A percentile compares a stretch with the other conserved stretches of the same genome.
Conservation (phyloP, 306 rosid species). For the Cucumis sativus region Cucumber_9930_V3 NC_026656.2:6362501-6363000, state of each 20-base stretch:
- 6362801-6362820: background rate
- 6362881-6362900: background rate
- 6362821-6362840: slow-evolving; percentile 6
- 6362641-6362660: background rate
- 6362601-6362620: slow-evolving; percentile 7
- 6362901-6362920: background rate
- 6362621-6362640: background rate
- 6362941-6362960: slow-evolving; percentile 8
- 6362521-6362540: slow-evolving; percentile 1
- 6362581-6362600: background rate
- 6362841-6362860: slow-evolving; percentile 5
- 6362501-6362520: background rate
- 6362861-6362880: background rate
- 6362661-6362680: background rate
- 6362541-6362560: slow-evolving; percentile 4
- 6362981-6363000: background rate
- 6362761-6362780: slow-evolving; percentile 1
- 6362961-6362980: slow-evolving; percentile 8
- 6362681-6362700: slow-evolving; percentile 9
- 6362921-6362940: background rate
- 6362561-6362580: background rate
- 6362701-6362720: slow-evolving; percentile 7
- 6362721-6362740: slow-evolving; percentile 3
- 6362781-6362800: background rate
- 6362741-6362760: slow-evolving; percentile 3